Evolutionary conservation across 2,329 filamentous ascomycete species (phyloP).

Genomic region (Aspergillus pseudoglaucus): DNA sequence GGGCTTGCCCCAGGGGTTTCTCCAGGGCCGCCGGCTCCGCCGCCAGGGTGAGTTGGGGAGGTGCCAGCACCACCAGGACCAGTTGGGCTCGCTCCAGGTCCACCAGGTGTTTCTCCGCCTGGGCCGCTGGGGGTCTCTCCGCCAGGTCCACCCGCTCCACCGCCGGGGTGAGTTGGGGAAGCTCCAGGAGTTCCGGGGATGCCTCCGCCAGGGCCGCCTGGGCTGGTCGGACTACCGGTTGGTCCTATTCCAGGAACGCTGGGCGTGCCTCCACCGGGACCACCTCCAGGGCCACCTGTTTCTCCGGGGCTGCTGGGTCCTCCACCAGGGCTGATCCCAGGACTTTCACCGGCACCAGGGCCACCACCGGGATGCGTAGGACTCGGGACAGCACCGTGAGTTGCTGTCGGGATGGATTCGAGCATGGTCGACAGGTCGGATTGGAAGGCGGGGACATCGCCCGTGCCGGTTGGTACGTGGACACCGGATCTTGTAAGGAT

Average conservation of each 20-base stretch:
- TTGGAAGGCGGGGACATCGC: neutral
- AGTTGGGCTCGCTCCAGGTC: neutral
- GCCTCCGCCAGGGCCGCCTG: neutral
- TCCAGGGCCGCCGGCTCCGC: neutral
- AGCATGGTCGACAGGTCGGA: neutral
- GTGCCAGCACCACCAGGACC: neutral
- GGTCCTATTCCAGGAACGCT: too few relatives aligned
- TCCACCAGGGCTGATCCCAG: neutral
- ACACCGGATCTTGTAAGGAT: neutral
- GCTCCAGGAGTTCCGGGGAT: neutral
- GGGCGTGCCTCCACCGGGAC: neutral
- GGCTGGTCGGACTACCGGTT: too few relatives aligned
- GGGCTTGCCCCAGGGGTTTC: too few relatives aligned
- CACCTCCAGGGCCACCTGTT: neutral
- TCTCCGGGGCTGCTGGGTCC: neutral
- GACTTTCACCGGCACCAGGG: neutral
- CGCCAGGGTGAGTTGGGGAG: neutral
- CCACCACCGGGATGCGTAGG: constrained; percentile 3
- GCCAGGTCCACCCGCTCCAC: too few relatives aligned
- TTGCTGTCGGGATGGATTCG: neutral
- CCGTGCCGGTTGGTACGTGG: neutral
- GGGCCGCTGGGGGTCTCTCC: too few relatives aligned
- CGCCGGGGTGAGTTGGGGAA: too few relatives aligned
- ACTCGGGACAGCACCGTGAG: constrained; percentile 4
- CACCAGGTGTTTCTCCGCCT: too few relatives aligned